Percentiles rank a stretch among this genome's conserved stretches.
These are phyloP conservation scores for Austroboletus niveus DNA, from an alignment of 1,284 basidiomycete genomes.

Conservation along the genomic window DNA sequence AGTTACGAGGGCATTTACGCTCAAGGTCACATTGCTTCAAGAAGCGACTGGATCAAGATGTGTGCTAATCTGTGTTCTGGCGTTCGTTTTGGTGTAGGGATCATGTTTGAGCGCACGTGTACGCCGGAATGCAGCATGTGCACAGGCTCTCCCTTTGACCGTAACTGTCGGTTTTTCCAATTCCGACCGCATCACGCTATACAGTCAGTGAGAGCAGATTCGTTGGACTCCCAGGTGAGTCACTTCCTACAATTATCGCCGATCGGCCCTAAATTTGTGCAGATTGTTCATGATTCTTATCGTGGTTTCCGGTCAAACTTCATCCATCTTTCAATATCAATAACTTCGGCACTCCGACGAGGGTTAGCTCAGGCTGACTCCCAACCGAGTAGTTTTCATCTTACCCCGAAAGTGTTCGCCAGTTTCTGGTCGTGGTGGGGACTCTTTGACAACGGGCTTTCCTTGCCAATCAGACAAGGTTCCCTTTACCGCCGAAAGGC, in stretches of 20 bases:
- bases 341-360: slow-evolving; percentile 59
- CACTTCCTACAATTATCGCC: not conserved
- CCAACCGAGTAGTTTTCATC: slow-evolving; percentile 74
- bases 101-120: slow-evolving; percentile 85
- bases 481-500: slow-evolving; percentile 73
- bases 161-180: slow-evolving; percentile 78
- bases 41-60: slow-evolving; percentile 46
- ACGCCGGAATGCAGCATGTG: slow-evolving; percentile 70
- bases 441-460: slow-evolving; percentile 79
- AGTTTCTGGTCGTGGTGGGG: slow-evolving; percentile 95
- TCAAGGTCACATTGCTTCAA: slow-evolving; percentile 20
- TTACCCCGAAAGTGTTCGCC: slow-evolving; percentile 83
- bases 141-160: slow-evolving; percentile 64
- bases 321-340: slow-evolving; percentile 89
- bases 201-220: slow-evolving; percentile 53
- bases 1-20: slow-evolving; percentile 11
- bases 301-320: slow-evolving; percentile 92
- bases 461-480: slow-evolving; percentile 88
- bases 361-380: slow-evolving; percentile 20
- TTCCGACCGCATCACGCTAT: slow-evolving; percentile 87
- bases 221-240: slow-evolving; percentile 51
- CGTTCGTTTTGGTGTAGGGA: slow-evolving; percentile 89
- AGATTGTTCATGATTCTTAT: slow-evolving; percentile 75
- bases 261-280: slow-evolving; percentile 1
- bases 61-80: slow-evolving; percentile 87